Evolutionary conservation across 1,139 yeast species (phyloP).

Genomic region (Candida tunisiensis): DNA sequence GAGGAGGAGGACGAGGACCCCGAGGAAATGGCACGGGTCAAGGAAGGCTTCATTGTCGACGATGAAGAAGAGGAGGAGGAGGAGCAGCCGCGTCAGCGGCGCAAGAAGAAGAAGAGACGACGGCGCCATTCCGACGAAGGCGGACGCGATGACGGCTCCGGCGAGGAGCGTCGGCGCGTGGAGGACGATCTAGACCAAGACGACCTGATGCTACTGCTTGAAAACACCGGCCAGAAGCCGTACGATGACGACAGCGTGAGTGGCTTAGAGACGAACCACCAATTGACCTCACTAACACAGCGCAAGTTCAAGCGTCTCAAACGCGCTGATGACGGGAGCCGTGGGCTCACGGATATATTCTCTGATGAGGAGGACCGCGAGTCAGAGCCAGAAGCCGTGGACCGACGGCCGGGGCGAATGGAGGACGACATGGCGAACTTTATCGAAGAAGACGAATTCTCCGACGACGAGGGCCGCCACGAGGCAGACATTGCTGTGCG

Average conservation of each 20-base stretch:
- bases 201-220: conserved; percentile 80
- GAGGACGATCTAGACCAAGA: conserved; percentile 82
- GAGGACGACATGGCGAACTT: conserved; percentile 79
- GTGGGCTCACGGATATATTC: conserved; percentile 60
- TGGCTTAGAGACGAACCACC: no score
- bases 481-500: conserved; percentile 13
- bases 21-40: conserved; percentile 31
- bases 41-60: conserved; percentile 90
- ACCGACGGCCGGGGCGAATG: conserved; percentile 19
- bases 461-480: conserved; percentile 50
- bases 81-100: conserved; percentile 17
- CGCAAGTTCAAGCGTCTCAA: conserved; percentile 66
- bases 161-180: conserved; percentile 18
- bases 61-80: conserved; percentile 61
- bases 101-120: conserved; percentile 11
- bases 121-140: conserved; percentile 9
- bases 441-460: conserved; percentile 91
- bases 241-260: conserved; percentile 24
- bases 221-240: conserved; percentile 57
- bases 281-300: no score
- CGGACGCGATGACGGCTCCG: conserved; percentile 5
- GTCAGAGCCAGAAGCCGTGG: conserved; percentile 22
- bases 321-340: conserved; percentile 20
- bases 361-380: conserved; percentile 62
- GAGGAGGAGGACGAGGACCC: conserved; percentile 28